Conservation (phyloP, 495 filamentous ascomycete species). For the Ramalina peruviana region DNA sequence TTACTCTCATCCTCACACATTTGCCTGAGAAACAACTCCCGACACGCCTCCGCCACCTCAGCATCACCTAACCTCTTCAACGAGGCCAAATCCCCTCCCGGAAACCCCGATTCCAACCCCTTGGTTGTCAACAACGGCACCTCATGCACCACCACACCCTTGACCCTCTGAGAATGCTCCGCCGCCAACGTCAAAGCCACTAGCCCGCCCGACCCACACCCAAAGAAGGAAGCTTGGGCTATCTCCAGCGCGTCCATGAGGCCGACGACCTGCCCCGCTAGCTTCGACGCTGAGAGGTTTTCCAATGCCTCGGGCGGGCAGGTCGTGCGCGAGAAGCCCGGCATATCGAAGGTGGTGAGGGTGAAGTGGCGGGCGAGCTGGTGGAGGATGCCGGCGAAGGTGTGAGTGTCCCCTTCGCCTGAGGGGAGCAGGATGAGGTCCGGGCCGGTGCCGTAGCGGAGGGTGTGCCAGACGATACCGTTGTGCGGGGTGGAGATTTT, state of each 20-base stretch:
- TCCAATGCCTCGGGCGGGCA: conserved; percentile 5
- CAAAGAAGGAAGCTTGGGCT: conserved; percentile 12
- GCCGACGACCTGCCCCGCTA: conserved; percentile 14
- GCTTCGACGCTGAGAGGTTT: conserved; percentile 10
- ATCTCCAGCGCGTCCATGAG: conserved; percentile 17
- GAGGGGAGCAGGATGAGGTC: conserved; percentile 18
- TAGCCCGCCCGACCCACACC: conserved; percentile 15
- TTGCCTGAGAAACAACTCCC: background rate
- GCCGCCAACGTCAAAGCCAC: conserved; percentile 11
- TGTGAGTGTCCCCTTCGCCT: conserved; percentile 17
- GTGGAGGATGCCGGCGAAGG: conserved; percentile 11
- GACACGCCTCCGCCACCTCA: conserved; percentile 1
- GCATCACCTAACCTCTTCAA: conserved; percentile 7
- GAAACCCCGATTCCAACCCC: background rate
- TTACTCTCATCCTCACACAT: conserved; percentile 12
- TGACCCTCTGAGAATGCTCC: conserved; percentile 9
- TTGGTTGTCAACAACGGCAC: conserved; percentile 5
- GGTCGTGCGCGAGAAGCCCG: conserved; percentile 17
- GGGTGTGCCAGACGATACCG: conserved; percentile 18
- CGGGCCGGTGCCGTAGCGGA: conserved; percentile 13
- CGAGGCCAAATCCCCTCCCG: background rate
- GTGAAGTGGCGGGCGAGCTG: conserved; percentile 11
- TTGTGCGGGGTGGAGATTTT: background rate
- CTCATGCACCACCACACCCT: conserved; percentile 15
- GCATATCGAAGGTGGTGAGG: conserved; percentile 22